These are phyloP conservation scores for Brasilioporus rufonigricans DNA, from an alignment of 768 basidiomycete genomes.

Conservation along the genomic window DNA sequence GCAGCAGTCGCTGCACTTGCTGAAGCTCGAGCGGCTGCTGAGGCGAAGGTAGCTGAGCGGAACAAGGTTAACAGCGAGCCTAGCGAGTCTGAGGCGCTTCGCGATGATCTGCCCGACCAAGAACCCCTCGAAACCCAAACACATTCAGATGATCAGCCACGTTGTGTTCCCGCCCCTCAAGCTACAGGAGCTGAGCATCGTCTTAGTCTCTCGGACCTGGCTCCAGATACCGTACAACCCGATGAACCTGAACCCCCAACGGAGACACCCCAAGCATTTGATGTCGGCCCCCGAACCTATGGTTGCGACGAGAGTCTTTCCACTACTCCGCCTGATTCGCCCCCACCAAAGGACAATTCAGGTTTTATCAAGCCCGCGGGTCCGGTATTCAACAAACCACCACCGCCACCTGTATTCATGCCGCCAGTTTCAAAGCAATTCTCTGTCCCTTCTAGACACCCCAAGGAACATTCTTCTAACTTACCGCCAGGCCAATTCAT, in stretches of 20 bases:
- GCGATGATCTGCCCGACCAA: constrained; percentile 6
- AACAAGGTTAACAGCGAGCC: constrained; percentile 44
- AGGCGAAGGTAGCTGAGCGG: constrained; percentile 66
- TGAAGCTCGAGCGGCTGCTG: constrained; percentile 62
- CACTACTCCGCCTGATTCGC: constrained; percentile 59
- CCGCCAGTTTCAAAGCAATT: constrained; percentile 21
- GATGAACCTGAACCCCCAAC: constrained; percentile 16
- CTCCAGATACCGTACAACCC: constrained; percentile 34
- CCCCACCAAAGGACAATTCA: constrained; percentile 33
- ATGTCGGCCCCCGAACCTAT: constrained; percentile 1
- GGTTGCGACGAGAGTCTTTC: constrained; percentile 40
- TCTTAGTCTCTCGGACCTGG: constrained; percentile 63
- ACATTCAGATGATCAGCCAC: constrained; percentile 1
- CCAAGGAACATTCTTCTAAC: constrained; percentile 36
- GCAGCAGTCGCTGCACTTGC: constrained; percentile 56
- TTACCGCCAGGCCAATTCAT: constrained; percentile 39
- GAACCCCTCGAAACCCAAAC: not conserved
- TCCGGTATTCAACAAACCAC: constrained; percentile 61
- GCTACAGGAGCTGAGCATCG: constrained; percentile 31
- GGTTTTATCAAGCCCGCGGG: constrained; percentile 36
- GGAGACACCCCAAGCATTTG: constrained; percentile 16
- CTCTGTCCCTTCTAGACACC: not conserved
- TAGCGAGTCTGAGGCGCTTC: constrained; percentile 26
- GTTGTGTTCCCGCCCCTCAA: not conserved
- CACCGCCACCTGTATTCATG: constrained; percentile 28